Percentiles rank a stretch among this genome's conserved stretches.
Conservation (phyloP, 2,329 filamentous ascomycete species). For the Mycogone perniciosa region DNA sequence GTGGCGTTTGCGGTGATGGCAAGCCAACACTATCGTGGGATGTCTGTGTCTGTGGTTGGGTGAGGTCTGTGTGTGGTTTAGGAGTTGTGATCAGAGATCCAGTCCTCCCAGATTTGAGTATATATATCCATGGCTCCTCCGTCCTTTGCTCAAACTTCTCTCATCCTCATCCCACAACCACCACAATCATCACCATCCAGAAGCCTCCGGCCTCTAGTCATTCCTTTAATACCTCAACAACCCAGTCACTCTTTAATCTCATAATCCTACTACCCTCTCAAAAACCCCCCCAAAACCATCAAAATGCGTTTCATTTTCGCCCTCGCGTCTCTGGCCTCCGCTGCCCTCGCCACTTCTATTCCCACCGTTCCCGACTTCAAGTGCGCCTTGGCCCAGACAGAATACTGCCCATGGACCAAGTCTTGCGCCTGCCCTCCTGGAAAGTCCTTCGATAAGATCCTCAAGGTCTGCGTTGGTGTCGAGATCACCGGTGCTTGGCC, state of each 20-base stretch:
- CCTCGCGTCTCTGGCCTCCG: constrained; percentile 20
- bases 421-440: constrained; percentile 39
- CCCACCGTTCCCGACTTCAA: constrained; percentile 21
- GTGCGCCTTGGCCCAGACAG: constrained; percentile 28
- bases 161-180: not conserved
- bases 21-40: no score
- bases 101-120: no score
- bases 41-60: no score
- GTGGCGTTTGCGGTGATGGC: no score
- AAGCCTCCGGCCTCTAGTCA: not conserved
- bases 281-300: not conserved
- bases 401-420: constrained; percentile 33
- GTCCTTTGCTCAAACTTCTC: not conserved
- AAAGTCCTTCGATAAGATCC: constrained; percentile 30
- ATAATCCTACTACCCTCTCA: not conserved
- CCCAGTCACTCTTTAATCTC: not conserved
- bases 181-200: not conserved
- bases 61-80: no score
- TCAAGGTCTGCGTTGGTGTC: constrained; percentile 22
- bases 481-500: constrained; percentile 28
- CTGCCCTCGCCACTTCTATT: constrained; percentile 17
- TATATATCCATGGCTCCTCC: not conserved
- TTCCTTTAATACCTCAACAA: not conserved
- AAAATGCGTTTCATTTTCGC: constrained; percentile 29
- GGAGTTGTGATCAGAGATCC: no score